Evolutionary conservation across 768 basidiomycete genomes (phyloP).

Genomic region (Gautieria morchelliformis): DNA sequence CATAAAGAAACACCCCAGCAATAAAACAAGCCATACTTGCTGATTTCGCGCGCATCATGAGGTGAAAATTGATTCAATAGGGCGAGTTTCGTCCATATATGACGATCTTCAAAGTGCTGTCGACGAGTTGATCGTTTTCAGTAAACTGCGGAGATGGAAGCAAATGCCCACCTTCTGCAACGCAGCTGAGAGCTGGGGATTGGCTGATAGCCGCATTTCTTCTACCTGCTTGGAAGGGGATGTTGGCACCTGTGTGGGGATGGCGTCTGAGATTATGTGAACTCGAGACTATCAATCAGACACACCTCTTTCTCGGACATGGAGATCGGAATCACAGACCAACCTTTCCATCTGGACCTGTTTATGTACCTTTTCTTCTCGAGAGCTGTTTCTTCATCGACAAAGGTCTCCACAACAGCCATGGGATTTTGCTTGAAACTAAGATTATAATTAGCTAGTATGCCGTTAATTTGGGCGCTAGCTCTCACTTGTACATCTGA

Average conservation of each 20-base stretch:
- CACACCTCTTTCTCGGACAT: constrained; percentile 52
- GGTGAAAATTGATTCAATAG: constrained; percentile 73
- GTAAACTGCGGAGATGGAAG: not conserved
- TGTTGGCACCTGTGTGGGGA: constrained; percentile 44
- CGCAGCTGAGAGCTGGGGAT: constrained; percentile 40
- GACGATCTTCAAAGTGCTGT: constrained; percentile 65
- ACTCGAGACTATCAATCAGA: not conserved
- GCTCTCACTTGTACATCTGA: constrained; percentile 65
- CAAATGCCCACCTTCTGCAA: constrained; percentile 39
- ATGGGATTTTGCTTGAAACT: constrained; percentile 76
- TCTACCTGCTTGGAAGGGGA: constrained; percentile 55
- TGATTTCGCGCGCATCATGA: constrained; percentile 58
- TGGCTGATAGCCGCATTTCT: constrained; percentile 46
- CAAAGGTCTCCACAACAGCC: constrained; percentile 55
- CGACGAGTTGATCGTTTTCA: constrained; percentile 10
- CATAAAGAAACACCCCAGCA: not conserved
- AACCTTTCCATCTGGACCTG: constrained; percentile 74
- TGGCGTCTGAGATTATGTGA: constrained; percentile 1
- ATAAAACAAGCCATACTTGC: constrained; percentile 46
- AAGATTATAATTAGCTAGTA: not conserved
- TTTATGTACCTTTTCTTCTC: constrained; percentile 81
- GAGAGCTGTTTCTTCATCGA: constrained; percentile 70
- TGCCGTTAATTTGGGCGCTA: not conserved
- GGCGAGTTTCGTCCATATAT: constrained; percentile 84
- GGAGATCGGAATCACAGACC: constrained; percentile 58